Base-by-base conservation (phyloP, 768 basidiomycete species). In the Panellus pusillus region DNA sequence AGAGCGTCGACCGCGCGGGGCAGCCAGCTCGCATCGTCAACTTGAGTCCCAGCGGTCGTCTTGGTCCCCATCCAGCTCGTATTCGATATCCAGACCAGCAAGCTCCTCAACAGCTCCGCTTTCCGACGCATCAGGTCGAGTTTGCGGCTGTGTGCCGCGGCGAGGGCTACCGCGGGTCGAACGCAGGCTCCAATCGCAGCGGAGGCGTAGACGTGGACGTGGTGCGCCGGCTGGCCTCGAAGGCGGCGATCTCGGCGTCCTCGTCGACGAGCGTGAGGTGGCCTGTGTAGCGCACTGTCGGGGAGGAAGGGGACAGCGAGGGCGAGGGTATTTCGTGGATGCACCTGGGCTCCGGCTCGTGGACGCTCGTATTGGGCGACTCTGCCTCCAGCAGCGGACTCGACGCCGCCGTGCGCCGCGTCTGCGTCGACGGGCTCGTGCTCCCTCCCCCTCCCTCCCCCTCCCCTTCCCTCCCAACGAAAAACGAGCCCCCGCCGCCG, bases 211-310 rank as follows among this genome's bases (percentile, higher is more conserved):
- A 6, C 6, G 24, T 6, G 24, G 24, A 24, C 6, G 24, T 6
- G 24, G 24, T 3, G 24, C 24, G 24, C 6, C 24, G 24, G 3
- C 3, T 6, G 36, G 50, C 65, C 44, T 77, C 74, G 59, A 82
- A 87, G 0, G 74, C 74, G 13, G 72, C 69, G 6, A 87, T 62
- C 58, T 87, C 84, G 3, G 67, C 60, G 4, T 75, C 73, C 54
- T 81, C 70, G 55, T 86, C 82, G 9, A 81, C 80, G 2, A 71
- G 68, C 19, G 76, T 70, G 35, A 88, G 84, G 70, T 75, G 80
- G 0, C 84, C 86, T 0, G 67, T 64, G 49, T 77, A 74, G 17
- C 84, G 78, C 27, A 83, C 74, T 7, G 68, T 60, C 31, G 41
- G 46, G 66, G 13, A 55, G 55, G 6, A 41, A 12, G 46, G 13